Base-by-base conservation (phyloP, 228 moss, liverwort and hornwort species). In the Sphagnum fallax region DNA sequence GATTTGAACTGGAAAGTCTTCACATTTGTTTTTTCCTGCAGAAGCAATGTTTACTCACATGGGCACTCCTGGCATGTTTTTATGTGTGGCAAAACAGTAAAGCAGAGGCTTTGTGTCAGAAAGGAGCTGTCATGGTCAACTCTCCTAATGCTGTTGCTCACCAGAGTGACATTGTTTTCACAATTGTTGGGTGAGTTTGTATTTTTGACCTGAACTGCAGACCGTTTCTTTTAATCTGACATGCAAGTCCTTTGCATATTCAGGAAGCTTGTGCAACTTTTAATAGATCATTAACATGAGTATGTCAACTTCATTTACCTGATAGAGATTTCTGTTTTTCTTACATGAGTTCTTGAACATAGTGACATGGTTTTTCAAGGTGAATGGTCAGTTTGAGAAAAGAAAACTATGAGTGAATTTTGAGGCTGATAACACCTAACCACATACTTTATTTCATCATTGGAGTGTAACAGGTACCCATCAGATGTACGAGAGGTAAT, bases 401-500 rank as follows among this genome's bases (percentile, higher is more conserved):
- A 32, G 32, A 32, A 32, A 32, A 32, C 32, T 32, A 32, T 32
- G 32, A 32, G 32, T 32, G 32, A 32, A 32, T 32, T 32, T 32
- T 32, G 32, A 32, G 32, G 32, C 32, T 3, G 32, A 32, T 1
- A 32, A 32, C 32, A 32, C 32, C 32, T 32, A 32, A 32, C 32
- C 32, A 32, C 32, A 32, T 32, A 32, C 32, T 32, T 32, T 8
- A 55, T 8, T 55, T 55, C 12, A 12, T 12, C 12, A 55, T 55
- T 55, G 12, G 8, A 8, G 55, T 12, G 49, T 8, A 68, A 64
- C 86, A 96, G 96, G 53, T 93, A 90, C 70, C 97, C 97, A 73
- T 68, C 83, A 68, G 93, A 97, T 74, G 97, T 97, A 51, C 89
- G 85, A 69, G 91, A 97, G 80, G 97, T 93, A 59, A 85, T 97